Percentiles rank a stretch among this genome's conserved stretches.
phyloP scores from a whole-genome alignment of 129 eudicot species.

The Flaveria trinervia region DNA sequence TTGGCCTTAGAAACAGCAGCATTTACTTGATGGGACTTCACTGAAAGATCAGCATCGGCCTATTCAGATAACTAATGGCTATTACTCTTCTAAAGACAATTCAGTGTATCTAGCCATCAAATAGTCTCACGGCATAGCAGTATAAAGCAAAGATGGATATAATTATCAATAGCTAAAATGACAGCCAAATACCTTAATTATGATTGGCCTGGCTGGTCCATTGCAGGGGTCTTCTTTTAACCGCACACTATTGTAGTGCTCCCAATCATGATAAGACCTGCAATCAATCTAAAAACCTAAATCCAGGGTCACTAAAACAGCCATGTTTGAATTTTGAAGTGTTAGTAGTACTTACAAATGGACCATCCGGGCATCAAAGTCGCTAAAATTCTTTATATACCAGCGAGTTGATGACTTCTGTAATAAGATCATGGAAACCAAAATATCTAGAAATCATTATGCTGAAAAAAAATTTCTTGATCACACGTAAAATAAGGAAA shows the following conservation, averaged over 20 bases:
- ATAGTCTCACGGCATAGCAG: conserved; percentile 16
- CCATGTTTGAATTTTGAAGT: conserved; percentile 7
- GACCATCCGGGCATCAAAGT: conserved; percentile 61
- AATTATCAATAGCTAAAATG: conserved; percentile 3
- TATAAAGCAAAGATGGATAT: conserved; percentile 6
- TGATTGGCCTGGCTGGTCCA: conserved; percentile 81
- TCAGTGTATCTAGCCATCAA: conserved; percentile 12
- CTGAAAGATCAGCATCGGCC: conserved; percentile 92
- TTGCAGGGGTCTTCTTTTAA: conserved; percentile 70
- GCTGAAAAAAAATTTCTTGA: background rate
- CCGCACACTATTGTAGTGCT: conserved; percentile 85
- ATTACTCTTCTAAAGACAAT: conserved; percentile 37
- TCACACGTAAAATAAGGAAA: conserved; percentile 5
- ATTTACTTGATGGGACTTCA: conserved; percentile 60
- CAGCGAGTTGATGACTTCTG: conserved; percentile 93
- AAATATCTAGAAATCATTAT: conserved; percentile 10
- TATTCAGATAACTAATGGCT: conserved; percentile 45
- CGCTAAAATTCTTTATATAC: conserved; percentile 79
- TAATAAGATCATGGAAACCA: conserved; percentile 16
- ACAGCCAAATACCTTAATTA: conserved; percentile 57
- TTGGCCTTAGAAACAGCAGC: conserved; percentile 44
- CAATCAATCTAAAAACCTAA: conserved; percentile 13
- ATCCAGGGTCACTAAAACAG: background rate
- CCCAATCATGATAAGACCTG: conserved; percentile 96
- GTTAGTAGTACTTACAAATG: conserved; percentile 70